These are phyloP conservation scores for Tylopilus felleus DNA, from an alignment of 768 basidiomycete genomes.

Conservation along the genomic window DNA sequence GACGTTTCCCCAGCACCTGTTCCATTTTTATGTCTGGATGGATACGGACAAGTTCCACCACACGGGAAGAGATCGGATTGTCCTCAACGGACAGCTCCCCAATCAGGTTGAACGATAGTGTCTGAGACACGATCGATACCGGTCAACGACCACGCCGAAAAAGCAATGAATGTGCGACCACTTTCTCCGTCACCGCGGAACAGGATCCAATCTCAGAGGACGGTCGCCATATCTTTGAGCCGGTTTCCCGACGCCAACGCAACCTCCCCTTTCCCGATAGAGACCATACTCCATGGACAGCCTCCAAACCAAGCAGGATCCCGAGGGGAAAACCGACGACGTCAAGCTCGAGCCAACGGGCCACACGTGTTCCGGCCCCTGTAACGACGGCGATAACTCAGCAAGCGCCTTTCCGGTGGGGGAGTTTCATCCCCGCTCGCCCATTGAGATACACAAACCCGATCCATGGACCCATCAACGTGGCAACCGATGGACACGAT, in stretches of 20 bases:
- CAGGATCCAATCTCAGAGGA: not conserved
- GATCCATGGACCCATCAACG: constrained; percentile 1
- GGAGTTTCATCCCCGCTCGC: not conserved
- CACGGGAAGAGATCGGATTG: too few relatives aligned
- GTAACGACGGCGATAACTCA: not conserved
- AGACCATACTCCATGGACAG: too few relatives aligned
- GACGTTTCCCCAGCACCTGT: too few relatives aligned
- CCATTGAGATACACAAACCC: not conserved
- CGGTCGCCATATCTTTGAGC: not conserved
- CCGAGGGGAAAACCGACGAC: not conserved
- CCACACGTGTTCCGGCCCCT: not conserved
- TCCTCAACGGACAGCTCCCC: too few relatives aligned
- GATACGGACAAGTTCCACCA: too few relatives aligned
- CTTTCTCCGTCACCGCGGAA: not conserved
- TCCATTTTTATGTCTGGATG: too few relatives aligned
- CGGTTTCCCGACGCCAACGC: not conserved
- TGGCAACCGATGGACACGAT: not conserved
- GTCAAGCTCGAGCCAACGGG: not conserved
- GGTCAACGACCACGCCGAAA: not conserved
- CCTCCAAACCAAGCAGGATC: not conserved
- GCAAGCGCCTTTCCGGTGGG: not conserved
- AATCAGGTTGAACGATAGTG: too few relatives aligned
- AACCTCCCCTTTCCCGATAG: not conserved
- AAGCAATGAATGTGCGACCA: not conserved
- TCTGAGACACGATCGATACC: too few relatives aligned